Conservation (phyloP, 2,329 filamentous ascomycete genomes). For the Botryotinia narcissicola region DNA sequence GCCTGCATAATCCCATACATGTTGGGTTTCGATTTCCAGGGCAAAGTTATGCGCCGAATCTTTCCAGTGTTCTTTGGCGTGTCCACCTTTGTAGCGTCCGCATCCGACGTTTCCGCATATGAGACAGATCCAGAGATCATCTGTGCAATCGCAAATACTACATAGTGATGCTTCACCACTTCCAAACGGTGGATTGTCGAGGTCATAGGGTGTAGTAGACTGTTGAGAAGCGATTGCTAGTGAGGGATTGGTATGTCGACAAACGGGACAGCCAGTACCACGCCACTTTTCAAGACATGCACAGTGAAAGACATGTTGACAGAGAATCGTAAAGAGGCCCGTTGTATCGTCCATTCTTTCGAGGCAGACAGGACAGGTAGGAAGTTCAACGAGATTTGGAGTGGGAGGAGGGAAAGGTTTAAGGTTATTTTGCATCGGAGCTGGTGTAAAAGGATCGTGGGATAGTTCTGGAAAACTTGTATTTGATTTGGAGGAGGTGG, state of each 20-base stretch:
- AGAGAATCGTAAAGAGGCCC: slow-evolving; percentile 90
- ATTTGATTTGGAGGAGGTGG: slow-evolving; percentile 31
- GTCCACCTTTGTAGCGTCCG: slow-evolving; percentile 88
- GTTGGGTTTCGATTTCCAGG: slow-evolving; percentile 87
- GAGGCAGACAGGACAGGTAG: slow-evolving; percentile 92
- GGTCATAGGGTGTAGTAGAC: slow-evolving; percentile 41
- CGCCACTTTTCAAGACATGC: slow-evolving; percentile 96
- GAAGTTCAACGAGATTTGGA: slow-evolving; percentile 82
- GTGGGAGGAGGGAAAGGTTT: slow-evolving; percentile 67
- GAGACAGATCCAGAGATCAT: slow-evolving; percentile 92
- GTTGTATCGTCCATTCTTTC: slow-evolving; percentile 99
- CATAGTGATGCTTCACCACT: slow-evolving; percentile 68
- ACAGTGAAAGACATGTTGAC: slow-evolving; percentile 97
- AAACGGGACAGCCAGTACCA: slow-evolving; percentile 90
- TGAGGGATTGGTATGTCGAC: slow-evolving; percentile 75
- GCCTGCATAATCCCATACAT: slow-evolving; percentile 96
- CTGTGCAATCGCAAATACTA: slow-evolving; percentile 72
- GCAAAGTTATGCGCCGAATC: slow-evolving; percentile 86
- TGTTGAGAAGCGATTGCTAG: slow-evolving; percentile 37
- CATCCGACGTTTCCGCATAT: slow-evolving; percentile 93
- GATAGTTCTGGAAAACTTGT: slow-evolving; percentile 56
- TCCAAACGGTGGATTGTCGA: slow-evolving; percentile 57
- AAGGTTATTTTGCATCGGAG: slow-evolving; percentile 42
- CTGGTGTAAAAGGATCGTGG: slow-evolving; percentile 64
- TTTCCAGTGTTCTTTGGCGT: slow-evolving; percentile 92